Evolutionary conservation across 2,329 filamentous ascomycete genomes (phyloP), one percentile per base, ranked within the genome.

Genomic region (Paradendryphiella salina): DNA sequence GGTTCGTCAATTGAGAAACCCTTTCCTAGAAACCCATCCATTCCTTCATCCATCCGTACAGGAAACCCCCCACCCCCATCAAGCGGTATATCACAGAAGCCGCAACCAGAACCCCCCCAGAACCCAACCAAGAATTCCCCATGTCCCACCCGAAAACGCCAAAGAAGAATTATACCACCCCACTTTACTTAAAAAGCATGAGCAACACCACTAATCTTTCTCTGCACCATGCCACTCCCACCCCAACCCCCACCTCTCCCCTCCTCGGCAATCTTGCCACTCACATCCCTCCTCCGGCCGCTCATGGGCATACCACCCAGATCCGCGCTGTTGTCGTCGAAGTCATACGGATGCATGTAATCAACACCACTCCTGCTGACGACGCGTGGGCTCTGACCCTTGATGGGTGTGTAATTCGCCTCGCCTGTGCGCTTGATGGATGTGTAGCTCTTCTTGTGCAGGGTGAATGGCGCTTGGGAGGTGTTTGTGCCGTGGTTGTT

Each of bases 251-350:
- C 70, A 4, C 69, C 83, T 38, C 81, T 75, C 1, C 88, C 88
- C 67, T 92, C 88, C 69, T 91, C 88, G 0, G 81, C 87, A 47
- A 85, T 73, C 76, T 88, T 89, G 1, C 88, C 88, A 66, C 87
- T 90, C 2, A 89, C 86, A 54, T 87, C 84, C 43, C 65, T 44
- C 52, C 69, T 54, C 37, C 66, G 52, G 4, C 61, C 66, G 21
- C 11, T 9, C n/a, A 10, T 21, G 0, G 17, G n/a, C 14, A 44
- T 21, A 7, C 41, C 67, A 14, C 67, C 71, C 39, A 73, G 52
- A 60, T 71, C 61, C 45, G 65, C 62, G 17, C 63, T 63, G 3
- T 70, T 67, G 15, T 62, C 64, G 2, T 71, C 68, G 50, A 63
- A 65, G 33, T 64, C 58, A 23, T 68, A 69, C 56, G 63, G 61